Evolutionary conservation across 2,329 filamentous ascomycete genomes (phyloP), one percentile per base, ranked within the genome.

Genomic region (Hirsutella thompsonii): DNA sequence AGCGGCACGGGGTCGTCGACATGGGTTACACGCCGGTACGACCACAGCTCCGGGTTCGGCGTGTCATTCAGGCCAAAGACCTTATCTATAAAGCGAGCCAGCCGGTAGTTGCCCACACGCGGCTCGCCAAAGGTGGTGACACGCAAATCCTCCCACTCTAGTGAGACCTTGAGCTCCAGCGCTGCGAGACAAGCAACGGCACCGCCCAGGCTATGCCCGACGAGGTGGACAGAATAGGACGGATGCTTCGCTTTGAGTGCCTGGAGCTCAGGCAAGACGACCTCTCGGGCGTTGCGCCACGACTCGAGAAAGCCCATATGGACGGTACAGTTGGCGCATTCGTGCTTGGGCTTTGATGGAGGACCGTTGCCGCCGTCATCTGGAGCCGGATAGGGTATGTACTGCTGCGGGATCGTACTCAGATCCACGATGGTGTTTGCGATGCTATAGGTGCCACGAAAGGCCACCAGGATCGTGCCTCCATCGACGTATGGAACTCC

Each of bases 91-190:
- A 72, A 81, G 8, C 61, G 57, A 30, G 67, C 71, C 20, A 83
- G 62, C 13, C 65, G 69, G 13, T 55, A 49, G 52, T 83, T 82
- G 13, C 79, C 78, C 18, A 79, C 59, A 33, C 74, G 68, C 18
- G 92, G 92, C 61, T 96, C 87, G 9, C 92, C 92, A 60, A 94
- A 98, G 0, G 92, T 96, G 5, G 90, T 96, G 33, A 94, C 77
- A 13, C 70, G 61, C n/a, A 76, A 47, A 3, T 89, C 78, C 8
- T 81, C 62, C 79, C 81, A 92, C 16, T 83, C 86, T n/a, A 81
- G 68, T 0, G 79, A 73, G 20, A 68, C 60, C 44, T 78, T 73
- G 54, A 94, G 74, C 55, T 98, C 92, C 23, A 95, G 68, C 1
- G 76, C 85, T 1, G 89, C 92, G 3, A 98, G 73, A 1, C 85